phyloP scores from a whole-genome alignment of 345 rosid species.

The Salix purpurea region DNA sequence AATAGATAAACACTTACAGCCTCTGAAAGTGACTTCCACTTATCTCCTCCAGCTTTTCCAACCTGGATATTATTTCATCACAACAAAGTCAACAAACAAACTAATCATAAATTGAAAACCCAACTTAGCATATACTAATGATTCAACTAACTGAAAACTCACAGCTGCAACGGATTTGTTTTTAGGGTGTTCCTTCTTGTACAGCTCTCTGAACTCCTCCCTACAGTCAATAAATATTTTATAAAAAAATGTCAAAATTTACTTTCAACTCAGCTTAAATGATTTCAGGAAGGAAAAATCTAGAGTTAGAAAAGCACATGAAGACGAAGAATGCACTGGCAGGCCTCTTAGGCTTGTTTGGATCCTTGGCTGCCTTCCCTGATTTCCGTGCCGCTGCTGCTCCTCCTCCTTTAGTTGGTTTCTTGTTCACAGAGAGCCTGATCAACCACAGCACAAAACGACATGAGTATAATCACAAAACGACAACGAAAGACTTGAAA shows the following conservation, averaged over 20 bases:
- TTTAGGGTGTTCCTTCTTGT: constrained; percentile 86
- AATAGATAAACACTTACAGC: constrained; percentile 32
- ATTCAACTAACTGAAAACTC: constrained; percentile 18
- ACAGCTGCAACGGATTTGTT: constrained; percentile 95
- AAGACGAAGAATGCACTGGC: constrained; percentile 56
- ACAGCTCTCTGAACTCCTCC: constrained; percentile 87
- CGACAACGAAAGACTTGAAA: not conserved
- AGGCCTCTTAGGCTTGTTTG: constrained; percentile 53
- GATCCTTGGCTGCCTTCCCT: constrained; percentile 43
- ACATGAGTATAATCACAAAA: not conserved
- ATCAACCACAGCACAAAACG: constrained; percentile 7
- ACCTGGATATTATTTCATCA: constrained; percentile 38
- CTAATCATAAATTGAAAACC: not conserved
- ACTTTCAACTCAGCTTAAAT: not conserved
- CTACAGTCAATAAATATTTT: constrained; percentile 24
- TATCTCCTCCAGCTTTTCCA: constrained; percentile 94
- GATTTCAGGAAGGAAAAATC: not conserved
- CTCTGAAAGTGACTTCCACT: constrained; percentile 85
- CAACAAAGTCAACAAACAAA: not conserved
- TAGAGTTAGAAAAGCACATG: constrained; percentile 47
- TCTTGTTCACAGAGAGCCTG: constrained; percentile 83
- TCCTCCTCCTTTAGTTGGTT: constrained; percentile 37
- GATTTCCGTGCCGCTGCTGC: constrained; percentile 7
- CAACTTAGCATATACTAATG: accelerated
- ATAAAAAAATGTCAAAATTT: too few species aligned